phyloP scores from a whole-genome alignment of 202 grass and related monocot genomes.

The Setaria italica region DNA sequence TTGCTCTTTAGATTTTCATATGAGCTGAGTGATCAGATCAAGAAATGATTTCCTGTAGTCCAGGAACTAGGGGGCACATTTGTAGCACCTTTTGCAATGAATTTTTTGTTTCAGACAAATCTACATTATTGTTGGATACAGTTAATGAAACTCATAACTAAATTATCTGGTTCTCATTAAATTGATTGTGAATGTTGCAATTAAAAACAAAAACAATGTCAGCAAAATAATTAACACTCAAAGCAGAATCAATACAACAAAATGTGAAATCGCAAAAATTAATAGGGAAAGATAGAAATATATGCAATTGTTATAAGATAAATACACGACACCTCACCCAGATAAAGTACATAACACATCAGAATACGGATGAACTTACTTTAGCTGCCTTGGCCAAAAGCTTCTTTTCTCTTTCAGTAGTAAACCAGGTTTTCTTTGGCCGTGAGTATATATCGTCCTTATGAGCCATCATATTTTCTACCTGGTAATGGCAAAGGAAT shows the following conservation, averaged over 20 bases:
- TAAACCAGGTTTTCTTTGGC: slow-evolving; percentile 92
- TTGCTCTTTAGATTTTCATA: not conserved
- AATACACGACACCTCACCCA: not conserved
- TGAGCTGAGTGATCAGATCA: not conserved
- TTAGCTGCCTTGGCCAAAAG: slow-evolving; percentile 76
- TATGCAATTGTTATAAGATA: not conserved
- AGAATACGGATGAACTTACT: slow-evolving; percentile 52
- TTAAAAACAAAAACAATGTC: not conserved
- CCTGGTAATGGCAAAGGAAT: slow-evolving; percentile 50
- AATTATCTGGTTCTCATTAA: not conserved
- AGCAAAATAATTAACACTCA: not conserved
- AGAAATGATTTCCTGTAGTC: not conserved
- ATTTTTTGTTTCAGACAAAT: not conserved
- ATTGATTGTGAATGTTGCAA: not conserved
- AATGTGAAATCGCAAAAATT: not conserved
- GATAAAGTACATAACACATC: not conserved
- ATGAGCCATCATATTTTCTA: slow-evolving; percentile 93
- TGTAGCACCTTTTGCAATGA: not conserved
- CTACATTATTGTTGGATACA: not conserved
- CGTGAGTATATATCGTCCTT: slow-evolving; percentile 95
- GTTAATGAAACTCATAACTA: not conserved
- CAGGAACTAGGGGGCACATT: not conserved
- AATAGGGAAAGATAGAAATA: not conserved
- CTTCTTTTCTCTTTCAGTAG: slow-evolving; percentile 90
- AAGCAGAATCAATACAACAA: not conserved